phyloP scores from a whole-genome alignment of 352 stramenopile genomes.

The Phytophthora melonis region DNA sequence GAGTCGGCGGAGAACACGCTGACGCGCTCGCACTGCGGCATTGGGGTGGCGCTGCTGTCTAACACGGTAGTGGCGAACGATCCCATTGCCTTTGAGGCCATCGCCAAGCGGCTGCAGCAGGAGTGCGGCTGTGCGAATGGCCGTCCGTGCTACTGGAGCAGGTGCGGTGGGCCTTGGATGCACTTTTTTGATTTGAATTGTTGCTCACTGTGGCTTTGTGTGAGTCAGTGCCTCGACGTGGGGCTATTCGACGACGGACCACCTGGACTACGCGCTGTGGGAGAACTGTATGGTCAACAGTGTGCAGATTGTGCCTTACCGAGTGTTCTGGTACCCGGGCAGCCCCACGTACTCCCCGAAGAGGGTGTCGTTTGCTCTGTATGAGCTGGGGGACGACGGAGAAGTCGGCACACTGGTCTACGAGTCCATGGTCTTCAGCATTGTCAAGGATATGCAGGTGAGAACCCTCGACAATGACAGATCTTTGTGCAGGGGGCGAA shows the following conservation, averaged over 20 bases:
- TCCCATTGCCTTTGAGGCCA: constrained; percentile 45
- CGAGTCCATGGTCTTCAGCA: constrained; percentile 60
- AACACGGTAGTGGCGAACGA: constrained; percentile 40
- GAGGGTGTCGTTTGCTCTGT: constrained; percentile 69
- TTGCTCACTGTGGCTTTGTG: not conserved
- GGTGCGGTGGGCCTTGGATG: constrained; percentile 34
- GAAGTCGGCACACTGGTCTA: constrained; percentile 44
- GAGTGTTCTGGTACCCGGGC: constrained; percentile 79
- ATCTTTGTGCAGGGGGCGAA: too few species aligned
- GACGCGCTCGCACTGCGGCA: constrained; percentile 49
- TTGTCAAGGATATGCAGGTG: constrained; percentile 72
- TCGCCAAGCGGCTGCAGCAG: constrained; percentile 59
- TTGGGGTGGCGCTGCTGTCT: constrained; percentile 45
- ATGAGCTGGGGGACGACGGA: constrained; percentile 42
- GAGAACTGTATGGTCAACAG: constrained; percentile 52
- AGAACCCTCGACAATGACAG: not conserved
- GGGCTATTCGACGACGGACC: constrained; percentile 52
- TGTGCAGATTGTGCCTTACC: constrained; percentile 76
- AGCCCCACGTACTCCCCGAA: constrained; percentile 75
- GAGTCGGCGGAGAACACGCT: constrained; percentile 62
- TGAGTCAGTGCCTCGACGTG: constrained; percentile 49
- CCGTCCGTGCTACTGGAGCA: constrained; percentile 84
- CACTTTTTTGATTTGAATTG: too few species aligned
- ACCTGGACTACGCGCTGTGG: constrained; percentile 71
- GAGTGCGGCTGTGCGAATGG: constrained; percentile 76